Evolutionary conservation across 116 monocot species (phyloP), one percentile per base, ranked within the genome.

Genomic region (Cymodocea nodosa): DNA sequence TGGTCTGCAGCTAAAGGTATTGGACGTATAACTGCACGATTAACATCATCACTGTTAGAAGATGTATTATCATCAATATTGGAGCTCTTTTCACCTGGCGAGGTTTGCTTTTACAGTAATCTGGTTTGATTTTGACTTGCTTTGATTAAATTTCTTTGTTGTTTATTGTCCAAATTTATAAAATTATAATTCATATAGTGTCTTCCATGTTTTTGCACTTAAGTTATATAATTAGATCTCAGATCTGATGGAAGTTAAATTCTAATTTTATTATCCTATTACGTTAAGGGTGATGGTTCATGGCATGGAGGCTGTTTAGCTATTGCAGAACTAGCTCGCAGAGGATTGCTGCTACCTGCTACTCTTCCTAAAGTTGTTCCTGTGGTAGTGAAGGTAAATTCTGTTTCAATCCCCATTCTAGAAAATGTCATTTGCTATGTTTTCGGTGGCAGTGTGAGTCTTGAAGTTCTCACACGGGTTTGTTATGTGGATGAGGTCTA

Each of bases 251-350:
- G 20, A 16, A 34, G 10, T 9, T 8, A 16, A 34, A 6, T 16
- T 34, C 52, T 66, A 35, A 66, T 9, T 25, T 53, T 36, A 53
- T 15, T 19, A 3, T 22, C 53, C 34, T 35, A 66, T 35, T 15
- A 66, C 51, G 80, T 82, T 36, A 68, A 98, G 98, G 98, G 86
- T 62, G 92, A 98, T 86, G 89, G 92, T 55, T 98, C 98, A 22
- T 98, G 98, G 98, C 98, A 98, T 81, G 98, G 98, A 71, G 98
- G 98, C 52, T 92, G 92, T 78, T 81, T 98, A 65, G 98, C 92
- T 49, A 77, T 98, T 70, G 98, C 98, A 73, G 98, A 98, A 76
- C 73, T 98, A 67, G 84, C 92, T 70, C 85, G 92, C 17, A 85
- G 92, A 75, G 98, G 98, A 16, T 84, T 98, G 77, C 74, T 98